Percentiles rank a stretch among this genome's conserved stretches.
These are phyloP conservation scores for Solanum ossicruentum DNA, from an alignment of 257 asterid species.

Conservation along the genomic window DNA sequence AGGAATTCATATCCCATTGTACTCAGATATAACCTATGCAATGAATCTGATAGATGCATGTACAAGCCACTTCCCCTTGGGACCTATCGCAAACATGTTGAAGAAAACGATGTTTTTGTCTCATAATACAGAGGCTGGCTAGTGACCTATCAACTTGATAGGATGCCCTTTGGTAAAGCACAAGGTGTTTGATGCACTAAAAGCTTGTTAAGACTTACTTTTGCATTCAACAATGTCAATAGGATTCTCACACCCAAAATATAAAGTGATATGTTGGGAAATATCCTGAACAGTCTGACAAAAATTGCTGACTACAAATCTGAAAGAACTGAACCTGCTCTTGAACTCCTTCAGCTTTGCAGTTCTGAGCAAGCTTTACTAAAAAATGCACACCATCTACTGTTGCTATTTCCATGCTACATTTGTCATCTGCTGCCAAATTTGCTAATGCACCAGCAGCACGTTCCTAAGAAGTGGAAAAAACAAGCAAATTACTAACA, in stretches of 20 bases:
- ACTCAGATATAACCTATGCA: background rate
- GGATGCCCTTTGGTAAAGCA: background rate
- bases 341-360: constrained; percentile 83
- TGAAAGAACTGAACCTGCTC: constrained; percentile 48
- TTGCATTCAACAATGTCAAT: background rate
- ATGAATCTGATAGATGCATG: background rate
- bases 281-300: background rate
- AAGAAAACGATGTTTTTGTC: background rate
- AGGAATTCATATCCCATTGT: background rate
- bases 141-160: background rate
- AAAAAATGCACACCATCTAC: constrained; percentile 72
- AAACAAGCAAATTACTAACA: background rate
- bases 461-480: constrained; percentile 47
- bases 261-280: background rate
- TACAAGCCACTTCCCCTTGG: background rate
- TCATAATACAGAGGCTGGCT: background rate
- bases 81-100: background rate
- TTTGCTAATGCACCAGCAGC: constrained; percentile 91
- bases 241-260: background rate
- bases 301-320: background rate
- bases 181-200: background rate
- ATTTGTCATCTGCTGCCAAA: constrained; percentile 91
- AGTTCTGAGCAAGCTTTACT: constrained; percentile 56
- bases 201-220: background rate
- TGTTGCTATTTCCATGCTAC: constrained; percentile 71